These are phyloP conservation scores for Argentina anserina DNA, from an alignment of 306 rosid species.

Conservation along the genomic window DNA sequence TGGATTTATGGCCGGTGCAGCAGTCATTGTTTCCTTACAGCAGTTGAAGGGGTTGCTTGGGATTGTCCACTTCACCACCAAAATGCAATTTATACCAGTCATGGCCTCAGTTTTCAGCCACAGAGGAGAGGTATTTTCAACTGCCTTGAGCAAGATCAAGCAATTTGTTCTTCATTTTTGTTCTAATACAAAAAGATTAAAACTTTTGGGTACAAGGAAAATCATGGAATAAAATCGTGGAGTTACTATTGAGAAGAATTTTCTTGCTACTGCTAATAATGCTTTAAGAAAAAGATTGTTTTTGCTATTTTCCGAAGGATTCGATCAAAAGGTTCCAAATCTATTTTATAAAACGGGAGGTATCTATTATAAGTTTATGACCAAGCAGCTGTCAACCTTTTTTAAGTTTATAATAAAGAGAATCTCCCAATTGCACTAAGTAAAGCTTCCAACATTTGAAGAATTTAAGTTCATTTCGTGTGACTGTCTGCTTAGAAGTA, in stretches of 20 bases:
- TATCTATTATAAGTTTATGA: conserved; percentile 17
- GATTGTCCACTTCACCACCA: conserved; percentile 66
- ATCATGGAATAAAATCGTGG: conserved; percentile 1
- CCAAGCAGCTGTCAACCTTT: conserved; percentile 32
- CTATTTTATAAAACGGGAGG: conserved; percentile 1
- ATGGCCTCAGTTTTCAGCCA: conserved; percentile 56
- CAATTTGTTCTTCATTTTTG: background rate
- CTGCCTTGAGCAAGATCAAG: conserved; percentile 3
- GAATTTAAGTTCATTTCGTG: conserved; percentile 15
- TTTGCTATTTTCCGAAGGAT: conserved; percentile 13
- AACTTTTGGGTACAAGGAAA: background rate
- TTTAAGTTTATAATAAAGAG: background rate
- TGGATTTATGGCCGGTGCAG: conserved; percentile 98
- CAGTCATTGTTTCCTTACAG: conserved; percentile 86
- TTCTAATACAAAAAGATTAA: background rate
- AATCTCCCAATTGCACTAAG: conserved; percentile 3
- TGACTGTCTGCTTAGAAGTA: background rate
- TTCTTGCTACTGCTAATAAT: background rate
- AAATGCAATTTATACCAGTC: conserved; percentile 83
- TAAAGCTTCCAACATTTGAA: background rate
- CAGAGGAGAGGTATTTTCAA: conserved; percentile 64
- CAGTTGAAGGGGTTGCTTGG: conserved; percentile 94
- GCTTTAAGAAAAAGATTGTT: background rate
- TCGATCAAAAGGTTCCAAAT: conserved; percentile 22
- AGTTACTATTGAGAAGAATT: background rate